Conservation (phyloP, 2,329 filamentous ascomycete species). For the Bipolaris cookei region DNA sequence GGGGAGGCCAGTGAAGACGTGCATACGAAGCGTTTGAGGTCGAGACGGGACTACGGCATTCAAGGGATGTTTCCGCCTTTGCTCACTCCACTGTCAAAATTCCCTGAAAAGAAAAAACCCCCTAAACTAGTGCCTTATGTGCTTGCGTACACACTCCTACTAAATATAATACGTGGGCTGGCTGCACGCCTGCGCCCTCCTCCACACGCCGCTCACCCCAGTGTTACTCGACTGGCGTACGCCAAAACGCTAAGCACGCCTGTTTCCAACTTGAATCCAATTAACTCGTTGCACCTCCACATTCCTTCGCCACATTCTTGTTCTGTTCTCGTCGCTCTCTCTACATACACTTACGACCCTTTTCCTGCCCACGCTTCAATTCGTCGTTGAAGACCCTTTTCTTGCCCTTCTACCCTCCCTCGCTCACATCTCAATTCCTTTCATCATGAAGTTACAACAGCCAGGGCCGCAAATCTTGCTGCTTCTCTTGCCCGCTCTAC, state of each 20-base stretch:
- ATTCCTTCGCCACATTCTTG: conserved; percentile 2
- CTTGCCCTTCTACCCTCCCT: conserved; percentile 5
- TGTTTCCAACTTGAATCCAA: background rate
- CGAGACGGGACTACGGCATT: conserved; percentile 20
- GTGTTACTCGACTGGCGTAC: conserved; percentile 19
- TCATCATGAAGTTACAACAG: conserved; percentile 65
- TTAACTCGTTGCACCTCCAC: conserved; percentile 9
- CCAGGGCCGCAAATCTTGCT: conserved; percentile 55
- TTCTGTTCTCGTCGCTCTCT: conserved; percentile 23
- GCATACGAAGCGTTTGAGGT: conserved; percentile 24
- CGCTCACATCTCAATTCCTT: conserved; percentile 20
- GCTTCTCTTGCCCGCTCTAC: conserved; percentile 66
- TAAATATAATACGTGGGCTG: conserved; percentile 27
- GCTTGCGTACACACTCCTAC: conserved; percentile 11
- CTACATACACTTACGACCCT: background rate
- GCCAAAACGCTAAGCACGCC: conserved; percentile 20
- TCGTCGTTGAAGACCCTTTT: conserved; percentile 7
- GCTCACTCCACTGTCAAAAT: conserved; percentile 13
- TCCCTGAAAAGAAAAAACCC: conserved; percentile 15
- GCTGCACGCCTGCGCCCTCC: conserved; percentile 23
- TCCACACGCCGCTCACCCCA: conserved; percentile 37
- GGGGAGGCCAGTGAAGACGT: conserved; percentile 19
- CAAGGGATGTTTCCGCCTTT: conserved; percentile 5
- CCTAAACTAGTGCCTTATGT: conserved; percentile 25
- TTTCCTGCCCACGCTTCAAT: background rate